Base-by-base conservation (phyloP, 441 rosid genomes). In the Populus hybrid region DNA sequence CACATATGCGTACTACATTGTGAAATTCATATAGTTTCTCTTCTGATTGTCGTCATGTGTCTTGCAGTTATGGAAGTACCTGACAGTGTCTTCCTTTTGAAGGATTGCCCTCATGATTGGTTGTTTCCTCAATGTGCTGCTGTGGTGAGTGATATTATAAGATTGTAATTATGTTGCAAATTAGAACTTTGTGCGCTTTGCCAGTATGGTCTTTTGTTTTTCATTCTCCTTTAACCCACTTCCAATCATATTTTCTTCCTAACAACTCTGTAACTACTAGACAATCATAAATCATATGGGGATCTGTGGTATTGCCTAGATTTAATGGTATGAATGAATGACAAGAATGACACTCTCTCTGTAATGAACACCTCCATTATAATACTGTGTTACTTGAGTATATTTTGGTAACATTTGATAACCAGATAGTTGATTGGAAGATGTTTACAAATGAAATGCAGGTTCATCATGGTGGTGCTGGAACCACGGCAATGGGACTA, bases 401-500 rank as follows among this genome's bases (percentile, higher is more conserved):
- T 16, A 66, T 66, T 34, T 34, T 18, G 28, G 61, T 67, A 46
- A 10, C 69, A 9, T 11, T 26, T 42, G 21, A 21, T 26, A 5
- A 67, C 69, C 18, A 32, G 12, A 30, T 23, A 5, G 23, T 14
- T 23, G 26, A 76, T 23, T 69, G 70, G 70, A 66, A 21, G 65
- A 12, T 76, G 46, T 28, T 78, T 85, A 24, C 76, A 77, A 66
- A 67, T 71, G 71, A 72, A 78, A 57, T 85, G 78, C 86, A 96
- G 98, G 95, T 96, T 82, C 99, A 96, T 86, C 99, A 96, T 64
- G 99, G 98, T 6, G 99, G 99, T 73, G 99, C 99, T 42, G 99
- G 99, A 83, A 96, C 99, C 38, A 94, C 99, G 1, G 99, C 99
- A 65, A 87, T 98, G 0, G 98, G 99, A 83, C 89, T 96, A 72